A percentile compares a stretch with the other conserved stretches of the same genome.
phyloP scores from a whole-genome alignment of 352 stramenopile species.

The Pythium phragmiticola region DNA sequence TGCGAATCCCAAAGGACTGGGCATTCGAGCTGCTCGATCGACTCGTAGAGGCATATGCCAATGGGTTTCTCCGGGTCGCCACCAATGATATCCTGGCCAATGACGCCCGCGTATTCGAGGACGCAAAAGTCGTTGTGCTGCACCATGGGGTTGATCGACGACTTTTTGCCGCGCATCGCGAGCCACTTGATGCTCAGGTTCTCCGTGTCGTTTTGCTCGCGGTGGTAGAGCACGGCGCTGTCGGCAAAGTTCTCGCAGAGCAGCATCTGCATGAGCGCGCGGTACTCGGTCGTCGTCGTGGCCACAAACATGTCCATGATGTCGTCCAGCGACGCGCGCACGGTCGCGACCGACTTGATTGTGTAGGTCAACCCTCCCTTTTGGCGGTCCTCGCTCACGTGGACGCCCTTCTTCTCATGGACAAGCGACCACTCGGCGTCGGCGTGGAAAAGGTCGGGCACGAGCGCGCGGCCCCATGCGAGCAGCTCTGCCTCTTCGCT shows the following conservation, averaged over 20 bases:
- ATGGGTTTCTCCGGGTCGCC: constrained; percentile 40
- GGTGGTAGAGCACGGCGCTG: constrained; percentile 70
- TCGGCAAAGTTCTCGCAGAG: constrained; percentile 74
- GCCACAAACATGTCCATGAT: constrained; percentile 79
- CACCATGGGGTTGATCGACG: constrained; percentile 39
- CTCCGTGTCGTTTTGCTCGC: constrained; percentile 74
- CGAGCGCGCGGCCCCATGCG: constrained; percentile 67
- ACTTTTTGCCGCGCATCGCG: constrained; percentile 68
- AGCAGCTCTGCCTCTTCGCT: constrained; percentile 71
- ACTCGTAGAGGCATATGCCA: constrained; percentile 79
- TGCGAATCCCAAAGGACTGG: constrained; percentile 71
- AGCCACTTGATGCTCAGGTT: constrained; percentile 82
- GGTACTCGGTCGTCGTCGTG: constrained; percentile 56
- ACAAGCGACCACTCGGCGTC: constrained; percentile 79
- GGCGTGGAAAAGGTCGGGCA: constrained; percentile 62
- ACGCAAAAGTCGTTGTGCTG: constrained; percentile 69
- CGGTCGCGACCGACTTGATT: constrained; percentile 55
- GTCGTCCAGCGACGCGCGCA: constrained; percentile 64
- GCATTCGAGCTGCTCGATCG: constrained; percentile 78
- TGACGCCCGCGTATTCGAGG: constrained; percentile 71
- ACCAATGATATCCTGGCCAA: constrained; percentile 53
- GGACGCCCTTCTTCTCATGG: constrained; percentile 68
- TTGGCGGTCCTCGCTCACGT: constrained; percentile 74
- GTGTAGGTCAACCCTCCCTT: constrained; percentile 82
- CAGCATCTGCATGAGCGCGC: constrained; percentile 70